phyloP scores from a whole-genome alignment of 768 basidiomycete species.

The Boletus fagicola region DNA sequence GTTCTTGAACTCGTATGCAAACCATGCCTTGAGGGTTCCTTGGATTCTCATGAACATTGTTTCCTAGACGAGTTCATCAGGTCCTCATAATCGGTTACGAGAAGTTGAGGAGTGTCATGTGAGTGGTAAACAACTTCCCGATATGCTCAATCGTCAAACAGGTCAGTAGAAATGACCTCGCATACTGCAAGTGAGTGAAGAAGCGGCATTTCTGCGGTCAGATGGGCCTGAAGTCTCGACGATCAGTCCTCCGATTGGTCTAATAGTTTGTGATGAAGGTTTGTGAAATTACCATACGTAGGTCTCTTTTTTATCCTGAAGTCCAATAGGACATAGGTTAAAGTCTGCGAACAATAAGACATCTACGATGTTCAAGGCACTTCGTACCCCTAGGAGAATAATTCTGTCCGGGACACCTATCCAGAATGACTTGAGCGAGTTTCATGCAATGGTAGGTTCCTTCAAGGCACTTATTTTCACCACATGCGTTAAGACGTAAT shows the following conservation, averaged over 20 bases:
- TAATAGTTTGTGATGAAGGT: constrained; percentile 97
- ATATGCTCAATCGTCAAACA: constrained; percentile 1
- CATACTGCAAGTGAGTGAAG: constrained; percentile 58
- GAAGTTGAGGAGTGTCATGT: constrained; percentile 81
- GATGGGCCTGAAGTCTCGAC: constrained; percentile 1
- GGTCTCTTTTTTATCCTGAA: neutral
- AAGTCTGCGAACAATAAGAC: constrained; percentile 94
- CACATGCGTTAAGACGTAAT: neutral
- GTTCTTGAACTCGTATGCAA: constrained; percentile 70
- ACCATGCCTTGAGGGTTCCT: neutral
- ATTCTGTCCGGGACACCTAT: constrained; percentile 97
- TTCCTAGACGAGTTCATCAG: constrained; percentile 64
- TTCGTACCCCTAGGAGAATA: constrained; percentile 73
- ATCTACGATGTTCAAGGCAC: constrained; percentile 75
- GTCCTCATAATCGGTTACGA: constrained; percentile 97
- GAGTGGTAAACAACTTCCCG: constrained; percentile 26
- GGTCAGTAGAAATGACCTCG: constrained; percentile 48
- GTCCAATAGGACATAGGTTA: constrained; percentile 71
- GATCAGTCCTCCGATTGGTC: constrained; percentile 80
- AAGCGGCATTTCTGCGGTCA: neutral
- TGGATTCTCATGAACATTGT: neutral
- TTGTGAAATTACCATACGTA: neutral
- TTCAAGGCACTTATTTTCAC: neutral
- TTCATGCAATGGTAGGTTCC: constrained; percentile 85
- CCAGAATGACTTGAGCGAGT: constrained; percentile 94